A percentile compares a stretch with the other conserved stretches of the same genome.
Evolutionary conservation across 164 flowering plant species (phyloP).

Genomic region (Berberis vulgaris): DNA sequence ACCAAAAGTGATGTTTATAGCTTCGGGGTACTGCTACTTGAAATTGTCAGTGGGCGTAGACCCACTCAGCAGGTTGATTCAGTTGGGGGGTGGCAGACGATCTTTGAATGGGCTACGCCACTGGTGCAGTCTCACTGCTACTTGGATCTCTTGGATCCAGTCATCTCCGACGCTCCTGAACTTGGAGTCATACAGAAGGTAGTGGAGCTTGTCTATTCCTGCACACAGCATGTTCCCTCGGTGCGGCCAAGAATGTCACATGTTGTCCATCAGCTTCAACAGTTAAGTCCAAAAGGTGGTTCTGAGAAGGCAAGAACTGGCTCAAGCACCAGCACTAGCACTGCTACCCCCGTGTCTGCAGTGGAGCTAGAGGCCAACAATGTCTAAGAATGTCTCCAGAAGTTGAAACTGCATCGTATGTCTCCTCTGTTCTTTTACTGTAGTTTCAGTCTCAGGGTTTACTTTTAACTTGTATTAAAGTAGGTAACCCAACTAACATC

Average conservation of each 20-base stretch:
- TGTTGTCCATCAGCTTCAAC: constrained; percentile 93
- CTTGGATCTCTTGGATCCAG: constrained; percentile 73
- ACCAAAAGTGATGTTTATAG: constrained; percentile 96
- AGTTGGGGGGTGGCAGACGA: constrained; percentile 66
- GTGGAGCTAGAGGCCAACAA: too few relatives aligned
- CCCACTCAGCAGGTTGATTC: constrained; percentile 89
- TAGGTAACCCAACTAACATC: too few relatives aligned
- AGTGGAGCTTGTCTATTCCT: constrained; percentile 86
- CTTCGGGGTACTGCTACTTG: too few relatives aligned
- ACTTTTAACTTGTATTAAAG: too few relatives aligned
- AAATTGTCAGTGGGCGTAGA: constrained; percentile 26
- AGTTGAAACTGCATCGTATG: too few relatives aligned
- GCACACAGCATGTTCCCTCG: constrained; percentile 92
- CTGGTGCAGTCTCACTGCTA: constrained; percentile 79
- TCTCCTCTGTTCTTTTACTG: too few relatives aligned
- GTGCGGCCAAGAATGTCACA: constrained; percentile 95
- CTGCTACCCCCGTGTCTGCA: too few relatives aligned
- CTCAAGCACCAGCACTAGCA: not conserved
- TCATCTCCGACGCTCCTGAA: constrained; percentile 59
- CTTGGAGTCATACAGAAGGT: constrained; percentile 70
- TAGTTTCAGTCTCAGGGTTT: too few relatives aligned
- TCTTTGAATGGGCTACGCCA: constrained; percentile 97
- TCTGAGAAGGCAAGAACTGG: constrained; percentile 12
- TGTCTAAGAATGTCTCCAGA: too few relatives aligned
- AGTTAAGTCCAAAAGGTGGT: constrained; percentile 27